These are phyloP conservation scores for Colletotrichum nymphaeae DNA, from an alignment of 2,329 filamentous ascomycete species.

Conservation along the genomic window DNA sequence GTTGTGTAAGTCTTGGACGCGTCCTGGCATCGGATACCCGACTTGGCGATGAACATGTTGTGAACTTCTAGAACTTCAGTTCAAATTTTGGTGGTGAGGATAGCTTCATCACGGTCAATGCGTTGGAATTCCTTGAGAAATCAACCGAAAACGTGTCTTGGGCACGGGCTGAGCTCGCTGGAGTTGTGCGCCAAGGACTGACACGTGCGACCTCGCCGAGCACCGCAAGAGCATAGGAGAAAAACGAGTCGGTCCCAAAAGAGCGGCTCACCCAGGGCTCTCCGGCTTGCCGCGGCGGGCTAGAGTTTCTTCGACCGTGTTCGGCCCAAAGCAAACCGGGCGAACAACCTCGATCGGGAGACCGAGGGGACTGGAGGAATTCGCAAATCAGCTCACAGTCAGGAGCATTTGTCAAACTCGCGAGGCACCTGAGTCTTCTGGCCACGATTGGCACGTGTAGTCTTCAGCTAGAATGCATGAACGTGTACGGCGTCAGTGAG, in stretches of 20 bases:
- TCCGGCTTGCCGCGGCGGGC: background rate
- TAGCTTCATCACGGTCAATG: background rate
- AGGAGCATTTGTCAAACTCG: background rate
- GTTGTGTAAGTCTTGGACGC: constrained; percentile 24
- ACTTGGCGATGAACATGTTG: constrained; percentile 8
- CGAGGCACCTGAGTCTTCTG: background rate
- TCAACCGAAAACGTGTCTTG: background rate
- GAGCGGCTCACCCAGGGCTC: background rate
- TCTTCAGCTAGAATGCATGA: constrained; percentile 18
- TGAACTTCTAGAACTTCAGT: constrained; percentile 6
- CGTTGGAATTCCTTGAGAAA: background rate
- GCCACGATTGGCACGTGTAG: background rate
- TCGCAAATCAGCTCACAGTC: background rate
- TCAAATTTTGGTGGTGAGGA: background rate
- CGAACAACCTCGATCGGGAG: constrained; percentile 7
- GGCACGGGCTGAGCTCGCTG: background rate
- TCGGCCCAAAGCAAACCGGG: background rate
- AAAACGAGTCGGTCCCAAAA: background rate
- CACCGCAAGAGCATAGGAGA: too few species aligned
- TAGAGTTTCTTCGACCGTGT: background rate
- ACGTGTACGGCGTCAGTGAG: background rate
- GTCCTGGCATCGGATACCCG: constrained; percentile 25
- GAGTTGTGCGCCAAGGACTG: background rate
- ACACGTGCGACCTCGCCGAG: background rate
- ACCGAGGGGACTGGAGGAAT: background rate